Evolutionary conservation across 768 basidiomycete genomes (phyloP).

Genomic region (Dacryopinax primogenitus): DNA sequence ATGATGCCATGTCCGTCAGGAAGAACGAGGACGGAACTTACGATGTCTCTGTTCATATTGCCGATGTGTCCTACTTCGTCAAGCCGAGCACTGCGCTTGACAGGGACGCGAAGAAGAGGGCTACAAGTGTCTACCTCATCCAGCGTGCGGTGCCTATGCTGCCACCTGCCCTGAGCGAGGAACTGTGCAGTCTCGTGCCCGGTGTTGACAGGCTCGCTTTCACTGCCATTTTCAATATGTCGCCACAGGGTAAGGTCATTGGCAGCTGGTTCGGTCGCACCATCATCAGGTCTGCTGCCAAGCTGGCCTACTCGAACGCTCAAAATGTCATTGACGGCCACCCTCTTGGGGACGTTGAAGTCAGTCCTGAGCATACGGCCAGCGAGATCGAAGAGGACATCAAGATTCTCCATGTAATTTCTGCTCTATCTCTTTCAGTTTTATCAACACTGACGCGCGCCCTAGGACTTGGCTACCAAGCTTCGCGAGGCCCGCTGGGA

Average conservation of each 20-base stretch:
- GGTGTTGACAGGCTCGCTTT: conserved; percentile 84
- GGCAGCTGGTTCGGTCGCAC: conserved; percentile 92
- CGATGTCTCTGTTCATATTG: conserved; percentile 88
- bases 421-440: neutral
- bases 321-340: conserved; percentile 72
- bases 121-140: conserved; percentile 92
- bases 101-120: conserved; percentile 92
- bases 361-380: conserved; percentile 45
- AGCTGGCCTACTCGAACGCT: conserved; percentile 70
- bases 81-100: conserved; percentile 94
- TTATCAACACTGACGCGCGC: neutral
- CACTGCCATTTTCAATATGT: conserved; percentile 77
- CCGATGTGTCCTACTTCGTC: conserved; percentile 91
- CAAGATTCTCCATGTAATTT: conserved; percentile 40
- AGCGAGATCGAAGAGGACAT: conserved; percentile 65
- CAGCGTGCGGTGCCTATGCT: conserved; percentile 96
- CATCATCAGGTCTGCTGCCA: conserved; percentile 80
- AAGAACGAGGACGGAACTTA: conserved; percentile 82
- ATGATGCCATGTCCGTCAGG: conserved; percentile 87
- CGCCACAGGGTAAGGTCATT: conserved; percentile 62
- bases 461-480: conserved; percentile 49
- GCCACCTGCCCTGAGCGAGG: conserved; percentile 82
- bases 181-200: conserved; percentile 82
- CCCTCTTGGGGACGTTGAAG: conserved; percentile 38
- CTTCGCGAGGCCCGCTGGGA: conserved; percentile 62